Evolutionary conservation across 2,329 filamentous ascomycete species (phyloP).

Genomic region (Beauveria caledonica): DNA sequence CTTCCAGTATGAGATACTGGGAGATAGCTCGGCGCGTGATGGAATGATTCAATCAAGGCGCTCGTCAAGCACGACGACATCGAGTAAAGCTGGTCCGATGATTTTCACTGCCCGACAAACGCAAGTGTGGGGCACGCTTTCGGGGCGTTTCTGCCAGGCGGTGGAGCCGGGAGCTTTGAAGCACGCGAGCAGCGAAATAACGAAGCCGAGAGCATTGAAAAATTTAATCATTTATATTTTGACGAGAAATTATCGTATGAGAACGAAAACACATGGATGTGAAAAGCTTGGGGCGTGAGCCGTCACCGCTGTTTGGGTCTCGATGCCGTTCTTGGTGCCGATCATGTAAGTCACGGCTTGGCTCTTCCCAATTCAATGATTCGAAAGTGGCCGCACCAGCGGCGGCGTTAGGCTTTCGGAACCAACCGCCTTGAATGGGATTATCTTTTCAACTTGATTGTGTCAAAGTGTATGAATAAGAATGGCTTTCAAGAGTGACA

Average conservation of each 20-base stretch:
- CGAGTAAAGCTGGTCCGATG: background rate
- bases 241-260: background rate
- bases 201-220: background rate
- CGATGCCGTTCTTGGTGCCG: background rate
- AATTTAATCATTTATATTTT: background rate
- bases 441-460: background rate
- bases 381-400: no score
- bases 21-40: background rate
- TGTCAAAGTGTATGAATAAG: no score
- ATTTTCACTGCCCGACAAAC: background rate
- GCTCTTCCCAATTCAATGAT: background rate
- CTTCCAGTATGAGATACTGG: background rate
- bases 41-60: background rate
- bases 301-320: background rate
- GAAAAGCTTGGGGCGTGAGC: background rate
- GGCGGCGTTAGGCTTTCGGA: no score
- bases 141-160: conserved; percentile 6
- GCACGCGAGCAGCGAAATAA: background rate
- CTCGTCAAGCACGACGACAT: background rate
- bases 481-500: no score
- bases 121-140: background rate
- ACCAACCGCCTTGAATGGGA: background rate
- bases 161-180: background rate
- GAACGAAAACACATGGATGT: background rate
- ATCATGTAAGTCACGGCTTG: background rate